Base-by-base conservation (phyloP, 495 filamentous ascomycete genomes). In the Talaromyces borbonicus region DNA sequence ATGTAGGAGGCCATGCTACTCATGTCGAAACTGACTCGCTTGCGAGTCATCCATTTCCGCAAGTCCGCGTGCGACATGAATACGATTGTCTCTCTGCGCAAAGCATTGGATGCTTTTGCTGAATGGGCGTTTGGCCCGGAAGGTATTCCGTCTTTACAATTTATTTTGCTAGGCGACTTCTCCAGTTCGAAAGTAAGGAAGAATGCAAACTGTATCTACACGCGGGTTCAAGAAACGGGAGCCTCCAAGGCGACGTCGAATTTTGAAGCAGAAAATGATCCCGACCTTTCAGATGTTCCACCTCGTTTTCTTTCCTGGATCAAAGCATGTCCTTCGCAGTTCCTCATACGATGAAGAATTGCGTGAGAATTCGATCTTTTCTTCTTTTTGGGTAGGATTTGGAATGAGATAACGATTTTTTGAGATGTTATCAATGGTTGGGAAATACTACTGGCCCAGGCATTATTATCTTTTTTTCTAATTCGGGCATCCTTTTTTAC, bases 261-360 rank as follows among this genome's bases (percentile, higher is more conserved):
- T 38, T 38, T 14, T 14, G 32, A 36, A 3, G 14, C n/a, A 4
- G n/a, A 12, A 22, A 7, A 24, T 23, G 38, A 41, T 26, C 38
- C 38, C 2, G 38, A 41, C 15, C n/a, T 41, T 18, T 23, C 38
- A 14, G 38, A 41, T 26, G 20, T 41, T 41, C 14, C 38, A 1
- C 18, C 20, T 4, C 38, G 38, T 12, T 26, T 14, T 14, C 7
- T 23, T n/a, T 22, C 38, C 2, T 24, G 24, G 23, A 23, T 8
- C 1, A 41, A 25, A 23, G 38, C 38, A 15, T 41, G 38, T 41
- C 38, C 38, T n/a, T 6, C 18, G 14, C 38, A 41, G 38, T 41
- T 5, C 26, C 5, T 38, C 16, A 38, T n/a, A n/a, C 8, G 4
- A 38, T 20, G 35, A 31, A 31, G 2, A 31, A 14, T 2, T 8